A percentile compares a stretch with the other conserved stretches of the same genome.
phyloP scores from a whole-genome alignment of 495 filamentous ascomycete species.

The Daldinia concentrica region DNA sequence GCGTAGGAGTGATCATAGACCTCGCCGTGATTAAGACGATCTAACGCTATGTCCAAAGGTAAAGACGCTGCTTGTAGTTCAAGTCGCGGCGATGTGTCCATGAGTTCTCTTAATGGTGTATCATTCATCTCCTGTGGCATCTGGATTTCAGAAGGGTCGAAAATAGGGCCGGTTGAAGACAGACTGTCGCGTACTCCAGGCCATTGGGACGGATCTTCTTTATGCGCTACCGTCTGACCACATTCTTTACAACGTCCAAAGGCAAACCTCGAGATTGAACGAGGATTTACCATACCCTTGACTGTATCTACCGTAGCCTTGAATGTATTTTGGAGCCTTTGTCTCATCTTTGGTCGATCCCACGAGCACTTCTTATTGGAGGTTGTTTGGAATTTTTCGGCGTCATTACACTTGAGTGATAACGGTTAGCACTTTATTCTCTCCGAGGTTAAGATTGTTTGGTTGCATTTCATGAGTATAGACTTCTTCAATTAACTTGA shows the following conservation, averaged over 20 bases:
- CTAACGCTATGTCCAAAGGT: neutral
- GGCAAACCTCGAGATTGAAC: neutral
- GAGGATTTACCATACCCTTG: conserved; percentile 1
- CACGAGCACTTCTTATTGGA: conserved; percentile 23
- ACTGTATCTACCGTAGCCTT: conserved; percentile 13
- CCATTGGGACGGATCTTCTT: neutral
- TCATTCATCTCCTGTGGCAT: neutral
- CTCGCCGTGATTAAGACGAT: neutral
- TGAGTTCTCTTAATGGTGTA: neutral
- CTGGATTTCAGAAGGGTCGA: neutral
- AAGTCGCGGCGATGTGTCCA: neutral
- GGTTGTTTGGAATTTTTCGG: conserved; percentile 10
- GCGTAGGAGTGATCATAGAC: neutral
- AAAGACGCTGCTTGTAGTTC: neutral
- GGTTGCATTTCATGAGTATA: neutral
- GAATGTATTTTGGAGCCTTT: conserved; percentile 18
- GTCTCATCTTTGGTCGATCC: conserved; percentile 16
- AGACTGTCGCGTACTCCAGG: neutral
- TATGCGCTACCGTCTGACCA: neutral
- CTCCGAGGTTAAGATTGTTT: neutral
- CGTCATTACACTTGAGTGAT: neutral
- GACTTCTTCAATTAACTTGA: neutral
- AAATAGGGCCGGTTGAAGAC: neutral
- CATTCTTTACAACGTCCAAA: neutral
- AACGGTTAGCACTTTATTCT: neutral